phyloP scores from a whole-genome alignment of 1,284 basidiomycete species.

The Leccinum cinnamomeum region DNA sequence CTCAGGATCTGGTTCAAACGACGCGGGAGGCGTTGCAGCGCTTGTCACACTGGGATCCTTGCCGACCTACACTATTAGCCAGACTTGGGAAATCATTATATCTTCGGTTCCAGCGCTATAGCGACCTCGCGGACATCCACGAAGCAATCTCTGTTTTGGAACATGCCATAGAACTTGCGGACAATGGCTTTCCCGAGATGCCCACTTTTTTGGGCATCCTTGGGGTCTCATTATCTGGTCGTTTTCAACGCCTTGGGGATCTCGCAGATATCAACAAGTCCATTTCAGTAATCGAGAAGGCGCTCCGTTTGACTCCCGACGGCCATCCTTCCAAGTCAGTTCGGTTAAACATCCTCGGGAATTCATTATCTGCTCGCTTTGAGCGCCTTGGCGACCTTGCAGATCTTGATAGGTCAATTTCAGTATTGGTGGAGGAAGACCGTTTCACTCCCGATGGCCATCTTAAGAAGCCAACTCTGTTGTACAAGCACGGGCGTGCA shows the following conservation, averaged over 20 bases:
- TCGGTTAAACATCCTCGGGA: neutral
- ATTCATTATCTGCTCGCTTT: neutral
- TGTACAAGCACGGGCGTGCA: neutral
- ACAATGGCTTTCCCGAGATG: neutral
- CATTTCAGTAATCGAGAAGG: neutral
- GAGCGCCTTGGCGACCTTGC: neutral
- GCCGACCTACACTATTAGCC: neutral
- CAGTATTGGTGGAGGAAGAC: neutral
- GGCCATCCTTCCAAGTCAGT: neutral
- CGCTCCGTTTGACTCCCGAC: neutral
- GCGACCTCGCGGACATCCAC: neutral
- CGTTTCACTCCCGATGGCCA: neutral
- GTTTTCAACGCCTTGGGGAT: neutral
- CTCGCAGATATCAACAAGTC: neutral
- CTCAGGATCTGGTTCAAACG: neutral
- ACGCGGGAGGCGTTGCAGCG: neutral
- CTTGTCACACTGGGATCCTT: neutral
- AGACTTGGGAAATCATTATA: neutral
- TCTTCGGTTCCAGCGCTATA: neutral
- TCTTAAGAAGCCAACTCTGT: neutral
- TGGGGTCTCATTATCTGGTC: neutral
- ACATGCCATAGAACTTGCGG: neutral
- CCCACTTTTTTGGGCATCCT: neutral
- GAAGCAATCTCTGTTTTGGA: neutral
- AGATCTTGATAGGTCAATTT: neutral